These are phyloP conservation scores for Cajanus cajan DNA, from an alignment of 306 rosid species.

Conservation along the genomic window DNA sequence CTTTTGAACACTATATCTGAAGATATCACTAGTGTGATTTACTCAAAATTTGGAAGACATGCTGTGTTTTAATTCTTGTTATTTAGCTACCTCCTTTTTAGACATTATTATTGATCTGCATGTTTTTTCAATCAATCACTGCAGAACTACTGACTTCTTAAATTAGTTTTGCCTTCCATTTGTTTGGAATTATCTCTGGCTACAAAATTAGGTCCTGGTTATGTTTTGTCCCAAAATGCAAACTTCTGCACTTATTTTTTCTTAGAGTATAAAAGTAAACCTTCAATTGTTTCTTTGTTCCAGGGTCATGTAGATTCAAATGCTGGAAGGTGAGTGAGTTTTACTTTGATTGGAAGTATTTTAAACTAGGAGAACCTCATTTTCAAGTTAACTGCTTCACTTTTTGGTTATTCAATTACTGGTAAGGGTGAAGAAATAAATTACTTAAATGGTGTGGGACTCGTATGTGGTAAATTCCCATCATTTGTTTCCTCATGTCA, in stretches of 20 bases:
- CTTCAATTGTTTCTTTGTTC: conserved; percentile 23
- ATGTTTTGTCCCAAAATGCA: conserved; percentile 6
- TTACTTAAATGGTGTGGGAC: neutral
- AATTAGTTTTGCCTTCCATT: neutral
- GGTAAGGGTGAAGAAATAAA: neutral
- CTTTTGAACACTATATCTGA: too few relatives aligned
- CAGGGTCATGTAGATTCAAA: conserved; percentile 37
- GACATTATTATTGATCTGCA: neutral
- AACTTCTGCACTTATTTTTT: neutral
- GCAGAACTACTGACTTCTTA: neutral
- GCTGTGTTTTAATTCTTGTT: neutral
- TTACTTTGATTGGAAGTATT: neutral
- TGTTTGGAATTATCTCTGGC: neutral
- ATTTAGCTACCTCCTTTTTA: neutral
- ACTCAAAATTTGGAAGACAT: neutral
- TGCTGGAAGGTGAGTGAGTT: conserved; percentile 38
- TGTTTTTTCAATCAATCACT: neutral
- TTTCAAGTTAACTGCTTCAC: conserved; percentile 1
- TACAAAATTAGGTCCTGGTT: neutral
- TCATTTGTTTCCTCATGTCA: neutral
- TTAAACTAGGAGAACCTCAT: neutral
- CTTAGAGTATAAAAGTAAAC: neutral
- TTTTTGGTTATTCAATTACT: conserved; percentile 3
- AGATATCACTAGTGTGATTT: too few relatives aligned
- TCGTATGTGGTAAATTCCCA: neutral